Conservation (phyloP, 805 yeast genomes). For the Ogataea polymorpha region DNA sequence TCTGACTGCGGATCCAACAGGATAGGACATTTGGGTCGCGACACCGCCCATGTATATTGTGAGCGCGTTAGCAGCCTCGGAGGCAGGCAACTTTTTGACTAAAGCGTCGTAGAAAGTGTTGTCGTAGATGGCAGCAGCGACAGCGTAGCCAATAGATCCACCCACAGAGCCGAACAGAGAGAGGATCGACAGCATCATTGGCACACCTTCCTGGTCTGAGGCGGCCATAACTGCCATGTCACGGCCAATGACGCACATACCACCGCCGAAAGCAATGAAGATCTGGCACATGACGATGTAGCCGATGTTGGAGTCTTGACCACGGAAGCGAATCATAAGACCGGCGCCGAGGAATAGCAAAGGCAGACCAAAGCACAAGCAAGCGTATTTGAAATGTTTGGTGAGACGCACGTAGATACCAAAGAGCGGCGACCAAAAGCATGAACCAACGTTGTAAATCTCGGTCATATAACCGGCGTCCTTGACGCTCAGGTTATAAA, state of each 20-base stretch:
- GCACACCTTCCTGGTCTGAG: constrained; percentile 41
- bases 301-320: constrained; percentile 19
- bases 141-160: constrained; percentile 38
- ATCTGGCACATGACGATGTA: constrained; percentile 32
- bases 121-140: constrained; percentile 38
- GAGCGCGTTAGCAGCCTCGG: constrained; percentile 10
- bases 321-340: constrained; percentile 28
- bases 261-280: constrained; percentile 40
- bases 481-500: constrained; percentile 19
- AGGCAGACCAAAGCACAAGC: constrained; percentile 23
- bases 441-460: constrained; percentile 26
- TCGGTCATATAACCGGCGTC: constrained; percentile 27
- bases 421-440: constrained; percentile 23
- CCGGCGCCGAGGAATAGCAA: constrained; percentile 24
- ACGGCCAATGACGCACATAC: constrained; percentile 32
- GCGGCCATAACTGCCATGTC: constrained; percentile 36
- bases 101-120: constrained; percentile 29
- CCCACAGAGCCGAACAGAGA: constrained; percentile 37
- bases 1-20: constrained; percentile 26
- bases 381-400: constrained; percentile 22
- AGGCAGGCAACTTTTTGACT: constrained; percentile 26
- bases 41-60: constrained; percentile 25
- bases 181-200: constrained; percentile 37
- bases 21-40: constrained; percentile 21
- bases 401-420: constrained; percentile 22